phyloP scores from a whole-genome alignment of 768 basidiomycete species.

The Hericium rajendrae region DNA sequence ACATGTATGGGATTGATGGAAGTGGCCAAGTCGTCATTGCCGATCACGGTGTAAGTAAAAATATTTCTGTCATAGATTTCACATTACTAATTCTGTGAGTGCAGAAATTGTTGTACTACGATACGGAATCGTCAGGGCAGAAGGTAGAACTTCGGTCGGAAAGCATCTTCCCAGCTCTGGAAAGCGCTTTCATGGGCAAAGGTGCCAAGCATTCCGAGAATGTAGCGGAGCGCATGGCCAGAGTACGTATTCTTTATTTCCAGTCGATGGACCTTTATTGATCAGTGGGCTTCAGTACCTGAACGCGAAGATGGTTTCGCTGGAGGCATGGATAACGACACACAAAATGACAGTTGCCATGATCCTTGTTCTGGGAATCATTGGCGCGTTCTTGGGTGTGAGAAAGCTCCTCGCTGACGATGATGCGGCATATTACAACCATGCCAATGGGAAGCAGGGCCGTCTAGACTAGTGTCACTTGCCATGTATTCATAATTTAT shows the following conservation, averaged over 20 bases:
- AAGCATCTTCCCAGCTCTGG: conserved; percentile 61
- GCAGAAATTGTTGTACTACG: conserved; percentile 70
- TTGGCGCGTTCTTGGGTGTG: conserved; percentile 14
- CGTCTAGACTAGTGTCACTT: conserved; percentile 7
- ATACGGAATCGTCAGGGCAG: conserved; percentile 47
- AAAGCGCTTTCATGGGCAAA: conserved; percentile 47
- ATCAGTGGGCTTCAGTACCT: conserved; percentile 18
- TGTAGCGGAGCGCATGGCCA: conserved; percentile 51
- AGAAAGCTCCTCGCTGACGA: conserved; percentile 17
- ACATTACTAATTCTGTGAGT: not conserved
- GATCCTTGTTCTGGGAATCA: conserved; percentile 14
- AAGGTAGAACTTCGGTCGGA: conserved; percentile 44
- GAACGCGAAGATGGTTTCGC: conserved; percentile 18
- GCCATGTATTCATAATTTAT: not conserved
- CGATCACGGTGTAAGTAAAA: conserved; percentile 64
- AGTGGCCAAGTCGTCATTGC: conserved; percentile 53
- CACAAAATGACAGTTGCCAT: conserved; percentile 20
- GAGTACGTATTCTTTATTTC: conserved; percentile 34
- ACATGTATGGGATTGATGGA: conserved; percentile 68
- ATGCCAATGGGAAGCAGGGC: conserved; percentile 4
- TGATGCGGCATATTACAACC: not conserved
- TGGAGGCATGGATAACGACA: conserved; percentile 18
- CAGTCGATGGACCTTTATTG: not conserved
- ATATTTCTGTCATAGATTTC: not conserved
- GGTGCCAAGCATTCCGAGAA: conserved; percentile 60